phyloP scores from a whole-genome alignment of 192 early-diverging fungal genomes.

The Jimgerdemannia flammicorona region DNA sequence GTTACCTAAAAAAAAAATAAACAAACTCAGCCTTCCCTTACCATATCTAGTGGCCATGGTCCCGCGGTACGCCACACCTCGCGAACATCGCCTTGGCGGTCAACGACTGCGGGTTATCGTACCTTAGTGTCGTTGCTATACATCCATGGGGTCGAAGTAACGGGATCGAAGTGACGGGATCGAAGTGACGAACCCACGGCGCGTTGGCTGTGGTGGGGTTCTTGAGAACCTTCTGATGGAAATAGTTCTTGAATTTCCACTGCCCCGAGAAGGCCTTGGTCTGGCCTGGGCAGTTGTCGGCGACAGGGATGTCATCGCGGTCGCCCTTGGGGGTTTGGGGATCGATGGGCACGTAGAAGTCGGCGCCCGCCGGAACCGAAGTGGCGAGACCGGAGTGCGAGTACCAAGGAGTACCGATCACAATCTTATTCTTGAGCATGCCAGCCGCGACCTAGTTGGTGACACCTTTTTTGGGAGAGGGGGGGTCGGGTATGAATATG shows the following conservation, averaged over 20 bases:
- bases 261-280: neutral
- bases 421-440: constrained; percentile 42
- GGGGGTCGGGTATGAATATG: too few relatives aligned
- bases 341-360: constrained; percentile 7
- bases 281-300: neutral
- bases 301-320: neutral
- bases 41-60: neutral
- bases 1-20: neutral
- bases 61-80: neutral
- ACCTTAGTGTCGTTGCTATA: constrained; percentile 37
- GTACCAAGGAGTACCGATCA: constrained; percentile 38
- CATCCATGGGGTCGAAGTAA: constrained; percentile 56
- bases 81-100: constrained; percentile 6
- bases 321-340: constrained; percentile 3
- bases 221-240: constrained; percentile 11
- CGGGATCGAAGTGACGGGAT: constrained; percentile 36
- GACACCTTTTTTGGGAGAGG: constrained; percentile 13
- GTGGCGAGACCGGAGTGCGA: constrained; percentile 25
- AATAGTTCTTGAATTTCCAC: constrained; percentile 8
- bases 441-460: constrained; percentile 37
- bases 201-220: constrained; percentile 32
- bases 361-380: neutral
- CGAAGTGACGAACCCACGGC: constrained; percentile 48
- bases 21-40: neutral
- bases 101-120: constrained; percentile 17